A percentile compares a stretch with the other conserved stretches of the same genome.
These are phyloP conservation scores for Colletotrichum acutatum DNA, from an alignment of 2,329 filamentous ascomycete genomes.

Conservation along the genomic window DNA sequence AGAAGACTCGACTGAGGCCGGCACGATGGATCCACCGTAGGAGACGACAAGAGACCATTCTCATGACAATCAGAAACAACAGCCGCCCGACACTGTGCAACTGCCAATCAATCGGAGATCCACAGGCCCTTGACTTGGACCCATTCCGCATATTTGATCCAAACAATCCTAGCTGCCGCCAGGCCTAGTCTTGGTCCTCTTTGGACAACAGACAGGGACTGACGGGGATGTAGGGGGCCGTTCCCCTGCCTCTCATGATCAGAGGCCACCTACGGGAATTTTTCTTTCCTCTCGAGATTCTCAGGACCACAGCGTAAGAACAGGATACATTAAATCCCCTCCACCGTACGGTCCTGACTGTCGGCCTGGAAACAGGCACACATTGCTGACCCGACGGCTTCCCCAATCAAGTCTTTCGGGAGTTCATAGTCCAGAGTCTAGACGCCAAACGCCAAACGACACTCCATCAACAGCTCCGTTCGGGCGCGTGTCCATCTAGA, in stretches of 20 bases:
- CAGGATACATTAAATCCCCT: constrained; percentile 19
- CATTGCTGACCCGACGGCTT: background rate
- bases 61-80: constrained; percentile 34
- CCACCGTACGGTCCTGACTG: constrained; percentile 18
- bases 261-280: constrained; percentile 1
- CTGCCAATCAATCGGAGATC: constrained; percentile 33
- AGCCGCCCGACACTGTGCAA: constrained; percentile 29
- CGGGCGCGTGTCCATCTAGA: constrained; percentile 10
- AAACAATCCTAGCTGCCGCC: constrained; percentile 35
- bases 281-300: constrained; percentile 28
- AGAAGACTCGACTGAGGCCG: constrained; percentile 32
- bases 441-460: background rate
- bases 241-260: constrained; percentile 26
- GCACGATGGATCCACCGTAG: constrained; percentile 20
- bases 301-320: constrained; percentile 26
- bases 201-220: constrained; percentile 15
- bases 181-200: constrained; percentile 30
- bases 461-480: background rate
- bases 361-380: constrained; percentile 2
- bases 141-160: constrained; percentile 35
- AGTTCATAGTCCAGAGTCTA: background rate
- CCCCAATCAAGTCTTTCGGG: background rate
- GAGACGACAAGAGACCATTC: constrained; percentile 12
- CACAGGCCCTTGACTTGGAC: constrained; percentile 22
- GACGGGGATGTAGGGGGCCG: constrained; percentile 25